phyloP scores from a whole-genome alignment of 306 rosid genomes.

The Dryas alaskensis region DNA sequence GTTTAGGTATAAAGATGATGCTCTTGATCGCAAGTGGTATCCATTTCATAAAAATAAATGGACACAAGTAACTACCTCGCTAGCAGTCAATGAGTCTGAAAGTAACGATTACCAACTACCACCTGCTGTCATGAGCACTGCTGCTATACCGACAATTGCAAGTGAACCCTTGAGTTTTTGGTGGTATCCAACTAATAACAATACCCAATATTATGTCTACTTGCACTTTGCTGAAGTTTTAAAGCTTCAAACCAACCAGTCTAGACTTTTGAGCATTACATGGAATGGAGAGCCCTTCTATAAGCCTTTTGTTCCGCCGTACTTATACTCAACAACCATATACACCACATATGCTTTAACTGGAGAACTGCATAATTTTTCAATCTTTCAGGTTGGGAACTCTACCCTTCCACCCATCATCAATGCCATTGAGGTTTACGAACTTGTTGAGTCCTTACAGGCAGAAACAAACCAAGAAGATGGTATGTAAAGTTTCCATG shows the following conservation, averaged over 20 bases:
- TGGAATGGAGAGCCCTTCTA: constrained; percentile 25
- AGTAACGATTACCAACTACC: constrained; percentile 25
- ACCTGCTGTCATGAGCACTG: constrained; percentile 37
- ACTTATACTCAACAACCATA: constrained; percentile 17
- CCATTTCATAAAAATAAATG: constrained; percentile 14
- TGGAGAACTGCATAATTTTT: constrained; percentile 1
- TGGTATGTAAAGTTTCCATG: constrained; percentile 30
- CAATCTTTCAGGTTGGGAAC: constrained; percentile 12
- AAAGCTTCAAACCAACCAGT: constrained; percentile 29
- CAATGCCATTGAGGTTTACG: constrained; percentile 51
- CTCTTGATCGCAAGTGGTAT: constrained; percentile 47
- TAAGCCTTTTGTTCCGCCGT: constrained; percentile 3
- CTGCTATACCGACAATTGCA: constrained; percentile 21
- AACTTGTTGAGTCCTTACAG: constrained; percentile 20
- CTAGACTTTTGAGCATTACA: constrained; percentile 32
- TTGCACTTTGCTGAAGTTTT: constrained; percentile 51
- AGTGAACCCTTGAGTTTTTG: constrained; percentile 19
- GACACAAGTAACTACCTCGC: constrained; percentile 10
- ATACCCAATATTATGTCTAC: constrained; percentile 25
- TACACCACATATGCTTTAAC: neutral
- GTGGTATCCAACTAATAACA: constrained; percentile 2
- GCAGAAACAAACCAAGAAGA: constrained; percentile 38
- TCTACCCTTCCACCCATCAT: constrained; percentile 54
- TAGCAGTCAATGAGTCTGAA: neutral
- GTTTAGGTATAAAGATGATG: constrained; percentile 39